Percentiles rank a stretch among this genome's conserved stretches.
Conservation (phyloP, 306 rosid genomes). For the Inga leiocalycina region DNA sequence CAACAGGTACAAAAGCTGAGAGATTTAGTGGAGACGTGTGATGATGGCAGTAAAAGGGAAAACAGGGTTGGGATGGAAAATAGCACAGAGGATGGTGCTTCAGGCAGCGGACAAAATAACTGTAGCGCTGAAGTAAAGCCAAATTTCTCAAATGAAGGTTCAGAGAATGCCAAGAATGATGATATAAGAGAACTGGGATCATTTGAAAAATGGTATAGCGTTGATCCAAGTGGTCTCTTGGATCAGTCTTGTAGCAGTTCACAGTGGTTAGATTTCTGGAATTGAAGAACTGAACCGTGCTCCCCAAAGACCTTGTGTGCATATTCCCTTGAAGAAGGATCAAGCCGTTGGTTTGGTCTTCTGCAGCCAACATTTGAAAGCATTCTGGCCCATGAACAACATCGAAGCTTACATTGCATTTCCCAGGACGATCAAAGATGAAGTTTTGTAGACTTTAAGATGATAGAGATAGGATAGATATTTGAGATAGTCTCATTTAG, state of each 20-base stretch:
- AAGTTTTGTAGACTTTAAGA: slow-evolving; percentile 50
- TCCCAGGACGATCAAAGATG: slow-evolving; percentile 24
- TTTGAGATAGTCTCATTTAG: slow-evolving; percentile 33
- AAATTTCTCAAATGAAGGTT: slow-evolving; percentile 37
- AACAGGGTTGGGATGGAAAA: slow-evolving; percentile 36
- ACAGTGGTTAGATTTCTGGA: slow-evolving; percentile 75
- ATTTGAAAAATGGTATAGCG: slow-evolving; percentile 60
- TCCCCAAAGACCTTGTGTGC: neutral
- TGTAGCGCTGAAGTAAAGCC: slow-evolving; percentile 40
- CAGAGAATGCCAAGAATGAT: slow-evolving; percentile 40
- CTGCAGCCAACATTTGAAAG: slow-evolving; percentile 7
- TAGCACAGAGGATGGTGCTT: slow-evolving; percentile 44
- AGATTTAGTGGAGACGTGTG: slow-evolving; percentile 41
- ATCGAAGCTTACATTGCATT: slow-evolving; percentile 16
- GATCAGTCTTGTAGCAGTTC: slow-evolving; percentile 58
- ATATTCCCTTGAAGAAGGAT: slow-evolving; percentile 34
- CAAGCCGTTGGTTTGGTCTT: slow-evolving; percentile 24
- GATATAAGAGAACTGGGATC: slow-evolving; percentile 38
- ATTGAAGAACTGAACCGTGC: slow-evolving; percentile 35
- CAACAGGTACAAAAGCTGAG: slow-evolving; percentile 64
- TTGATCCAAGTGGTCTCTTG: slow-evolving; percentile 51
- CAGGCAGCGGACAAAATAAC: slow-evolving; percentile 42
- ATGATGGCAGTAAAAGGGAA: slow-evolving; percentile 28
- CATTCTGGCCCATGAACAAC: slow-evolving; percentile 29
- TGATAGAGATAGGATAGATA: slow-evolving; percentile 36